Evolutionary conservation across 1,284 basidiomycete genomes (phyloP).

Genomic region (Cryptococcus hybrid): DNA sequence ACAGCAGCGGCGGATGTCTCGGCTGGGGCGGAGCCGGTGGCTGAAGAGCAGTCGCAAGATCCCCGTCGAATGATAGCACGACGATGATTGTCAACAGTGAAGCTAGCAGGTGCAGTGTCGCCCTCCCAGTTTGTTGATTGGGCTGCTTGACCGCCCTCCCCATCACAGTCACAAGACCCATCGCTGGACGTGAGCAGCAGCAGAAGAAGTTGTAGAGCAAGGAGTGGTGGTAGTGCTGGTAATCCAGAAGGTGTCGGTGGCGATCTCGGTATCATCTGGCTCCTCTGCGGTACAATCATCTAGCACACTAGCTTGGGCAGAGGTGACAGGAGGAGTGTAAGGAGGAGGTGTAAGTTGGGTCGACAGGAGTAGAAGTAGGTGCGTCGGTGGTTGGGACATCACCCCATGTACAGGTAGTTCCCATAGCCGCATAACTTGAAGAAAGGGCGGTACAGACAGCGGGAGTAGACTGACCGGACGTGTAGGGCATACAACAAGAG

Average conservation of each 20-base stretch:
- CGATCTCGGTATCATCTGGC: neutral
- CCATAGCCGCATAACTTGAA: slow-evolving; percentile 4
- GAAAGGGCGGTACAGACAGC: slow-evolving; percentile 10
- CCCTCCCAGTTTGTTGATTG: slow-evolving; percentile 4
- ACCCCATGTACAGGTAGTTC: slow-evolving; percentile 11
- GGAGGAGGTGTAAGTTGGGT: slow-evolving; percentile 4
- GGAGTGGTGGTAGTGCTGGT: slow-evolving; percentile 11
- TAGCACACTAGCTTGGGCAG: neutral
- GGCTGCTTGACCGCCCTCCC: neutral
- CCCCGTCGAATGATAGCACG: slow-evolving; percentile 3
- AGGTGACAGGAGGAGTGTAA: slow-evolving; percentile 2
- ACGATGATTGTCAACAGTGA: neutral
- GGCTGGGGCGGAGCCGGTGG: neutral
- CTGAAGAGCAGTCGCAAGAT: neutral
- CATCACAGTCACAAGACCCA: neutral
- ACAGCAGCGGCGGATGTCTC: neutral
- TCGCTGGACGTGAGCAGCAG: slow-evolving; percentile 3
- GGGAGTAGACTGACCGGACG: slow-evolving; percentile 13
- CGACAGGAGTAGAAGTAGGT: neutral
- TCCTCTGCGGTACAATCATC: neutral
- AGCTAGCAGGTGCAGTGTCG: slow-evolving; percentile 4
- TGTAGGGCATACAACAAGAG: slow-evolving; percentile 17
- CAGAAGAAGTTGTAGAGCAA: slow-evolving; percentile 3
- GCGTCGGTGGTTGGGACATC: slow-evolving; percentile 8
- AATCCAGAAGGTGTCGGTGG: slow-evolving; percentile 4